Evolutionary conservation across 768 basidiomycete species (phyloP).

Genomic region (Sarcodon aspratus): DNA sequence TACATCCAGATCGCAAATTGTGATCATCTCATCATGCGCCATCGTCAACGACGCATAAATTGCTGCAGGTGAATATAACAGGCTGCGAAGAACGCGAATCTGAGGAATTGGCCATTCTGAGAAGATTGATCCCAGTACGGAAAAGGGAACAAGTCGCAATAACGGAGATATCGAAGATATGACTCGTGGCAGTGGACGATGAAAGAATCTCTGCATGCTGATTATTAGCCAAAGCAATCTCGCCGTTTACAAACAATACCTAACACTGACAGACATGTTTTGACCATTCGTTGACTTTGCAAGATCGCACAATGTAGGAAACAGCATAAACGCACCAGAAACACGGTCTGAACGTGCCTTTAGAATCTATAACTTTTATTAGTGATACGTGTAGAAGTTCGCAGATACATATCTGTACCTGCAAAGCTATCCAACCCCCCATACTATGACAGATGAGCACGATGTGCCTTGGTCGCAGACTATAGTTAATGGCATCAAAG

Average conservation of each 20-base stretch:
- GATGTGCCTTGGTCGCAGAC: slow-evolving; percentile 25
- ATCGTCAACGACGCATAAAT: slow-evolving; percentile 46
- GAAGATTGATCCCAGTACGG: slow-evolving; percentile 31
- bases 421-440: slow-evolving; percentile 56
- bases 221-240: neutral
- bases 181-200: slow-evolving; percentile 29
- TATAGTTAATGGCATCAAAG: slow-evolving; percentile 28
- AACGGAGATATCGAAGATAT: slow-evolving; percentile 34
- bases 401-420: slow-evolving; percentile 26
- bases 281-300: slow-evolving; percentile 53
- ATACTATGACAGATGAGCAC: slow-evolving; percentile 58
- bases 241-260: neutral
- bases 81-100: slow-evolving; percentile 30
- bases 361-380: slow-evolving; percentile 28
- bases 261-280: slow-evolving; percentile 37
- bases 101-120: slow-evolving; percentile 38
- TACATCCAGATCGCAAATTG: slow-evolving; percentile 41
- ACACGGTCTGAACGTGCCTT: slow-evolving; percentile 30
- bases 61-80: slow-evolving; percentile 39
- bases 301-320: slow-evolving; percentile 61
- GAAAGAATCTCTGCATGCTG: slow-evolving; percentile 32
- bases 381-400: neutral
- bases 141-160: slow-evolving; percentile 26
- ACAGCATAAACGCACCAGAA: slow-evolving; percentile 44
- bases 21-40: slow-evolving; percentile 60